Percentiles rank a stretch among this genome's conserved stretches.
Evolutionary conservation across 2,329 filamentous ascomycete genomes (phyloP).

Genomic region (Claviceps cyperi): DNA sequence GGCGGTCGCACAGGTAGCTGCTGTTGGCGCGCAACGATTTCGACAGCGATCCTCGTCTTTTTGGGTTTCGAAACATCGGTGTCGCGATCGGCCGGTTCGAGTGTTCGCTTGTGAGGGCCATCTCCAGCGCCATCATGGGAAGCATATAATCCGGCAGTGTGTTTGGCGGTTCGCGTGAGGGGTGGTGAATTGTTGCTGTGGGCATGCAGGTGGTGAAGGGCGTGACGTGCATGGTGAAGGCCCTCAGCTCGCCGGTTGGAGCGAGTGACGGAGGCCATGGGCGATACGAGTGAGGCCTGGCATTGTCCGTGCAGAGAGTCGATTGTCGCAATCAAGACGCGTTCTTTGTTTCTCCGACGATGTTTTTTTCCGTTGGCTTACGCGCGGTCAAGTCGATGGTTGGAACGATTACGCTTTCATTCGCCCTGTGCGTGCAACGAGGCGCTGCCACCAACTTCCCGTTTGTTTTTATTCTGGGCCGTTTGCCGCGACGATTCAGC

Average conservation of each 20-base stretch:
- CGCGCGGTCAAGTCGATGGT: neutral
- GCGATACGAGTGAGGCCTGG: slow-evolving; percentile 20
- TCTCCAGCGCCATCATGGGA: slow-evolving; percentile 19
- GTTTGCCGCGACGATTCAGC: neutral
- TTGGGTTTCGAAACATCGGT: slow-evolving; percentile 32
- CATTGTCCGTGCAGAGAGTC: slow-evolving; percentile 18
- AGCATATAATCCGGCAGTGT: slow-evolving; percentile 7
- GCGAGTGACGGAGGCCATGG: slow-evolving; percentile 39
- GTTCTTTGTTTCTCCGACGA: neutral
- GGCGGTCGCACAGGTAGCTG: slow-evolving; percentile 16
- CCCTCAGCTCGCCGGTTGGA: slow-evolving; percentile 35
- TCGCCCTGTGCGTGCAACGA: neutral
- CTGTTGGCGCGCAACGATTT: slow-evolving; percentile 26
- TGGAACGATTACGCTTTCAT: neutral
- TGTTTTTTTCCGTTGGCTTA: neutral
- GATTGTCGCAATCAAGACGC: slow-evolving; percentile 4
- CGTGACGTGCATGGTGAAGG: slow-evolving; percentile 19
- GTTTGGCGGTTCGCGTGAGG: slow-evolving; percentile 11
- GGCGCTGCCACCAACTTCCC: neutral
- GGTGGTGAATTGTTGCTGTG: slow-evolving; percentile 11
- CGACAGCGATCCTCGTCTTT: slow-evolving; percentile 36
- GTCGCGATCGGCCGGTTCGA: slow-evolving; percentile 30
- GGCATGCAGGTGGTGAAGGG: slow-evolving; percentile 14
- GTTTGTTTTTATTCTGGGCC: neutral
- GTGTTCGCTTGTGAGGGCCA: slow-evolving; percentile 33